Conservation (phyloP, 208 protist species). For the Trypanosoma rangeli region DNA sequence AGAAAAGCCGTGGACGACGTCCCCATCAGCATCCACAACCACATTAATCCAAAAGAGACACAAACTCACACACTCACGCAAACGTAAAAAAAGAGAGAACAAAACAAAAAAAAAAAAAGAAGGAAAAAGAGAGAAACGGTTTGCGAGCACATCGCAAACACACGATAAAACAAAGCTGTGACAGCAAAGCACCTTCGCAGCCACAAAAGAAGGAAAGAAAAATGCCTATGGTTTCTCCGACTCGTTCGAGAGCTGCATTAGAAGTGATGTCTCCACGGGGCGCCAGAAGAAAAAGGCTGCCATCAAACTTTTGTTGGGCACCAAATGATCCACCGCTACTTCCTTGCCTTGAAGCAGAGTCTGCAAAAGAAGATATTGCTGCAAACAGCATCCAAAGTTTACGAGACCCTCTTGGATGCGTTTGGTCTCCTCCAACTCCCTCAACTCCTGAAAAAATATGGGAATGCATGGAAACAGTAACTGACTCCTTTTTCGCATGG, state of each 20-base stretch:
- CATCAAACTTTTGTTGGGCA: slow-evolving; percentile 12
- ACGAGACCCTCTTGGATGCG: slow-evolving; percentile 17
- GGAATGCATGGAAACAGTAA: slow-evolving; percentile 24
- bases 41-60: neutral
- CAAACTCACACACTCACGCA: too few species aligned
- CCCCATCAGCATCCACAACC: neutral
- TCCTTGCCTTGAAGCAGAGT: slow-evolving; percentile 18
- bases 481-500: slow-evolving; percentile 6
- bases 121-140: slow-evolving; percentile 23
- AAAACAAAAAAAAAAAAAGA: slow-evolving; percentile 7
- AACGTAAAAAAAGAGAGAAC: too few species aligned
- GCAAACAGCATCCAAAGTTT: slow-evolving; percentile 24
- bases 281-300: slow-evolving; percentile 21
- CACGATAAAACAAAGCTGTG: slow-evolving; percentile 4
- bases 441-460: slow-evolving; percentile 19
- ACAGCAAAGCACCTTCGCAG: slow-evolving; percentile 3
- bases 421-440: slow-evolving; percentile 8
- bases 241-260: slow-evolving; percentile 20
- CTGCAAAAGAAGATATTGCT: slow-evolving; percentile 23
- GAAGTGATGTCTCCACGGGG: slow-evolving; percentile 9
- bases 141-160: too few species aligned
- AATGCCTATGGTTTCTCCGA: slow-evolving; percentile 4
- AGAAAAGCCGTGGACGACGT: neutral
- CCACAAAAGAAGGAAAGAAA: slow-evolving; percentile 23
- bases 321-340: neutral